These are phyloP conservation scores for Lagenidium sp. DNA, from an alignment of 352 stramenopile genomes.

Conservation along the genomic window DNA sequence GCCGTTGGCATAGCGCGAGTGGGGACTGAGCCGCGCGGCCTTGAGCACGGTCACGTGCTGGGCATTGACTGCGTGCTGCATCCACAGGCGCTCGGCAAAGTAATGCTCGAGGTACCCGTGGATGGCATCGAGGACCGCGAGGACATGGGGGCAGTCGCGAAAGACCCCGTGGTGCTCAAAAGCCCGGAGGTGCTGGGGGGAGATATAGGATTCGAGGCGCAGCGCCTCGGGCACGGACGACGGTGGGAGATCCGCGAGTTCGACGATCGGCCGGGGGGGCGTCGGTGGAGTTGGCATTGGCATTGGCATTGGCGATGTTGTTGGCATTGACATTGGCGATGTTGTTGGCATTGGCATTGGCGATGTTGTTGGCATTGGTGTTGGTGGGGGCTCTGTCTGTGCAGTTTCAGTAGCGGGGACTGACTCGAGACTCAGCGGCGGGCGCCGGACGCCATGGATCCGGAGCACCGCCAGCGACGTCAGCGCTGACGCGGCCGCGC, in stretches of 20 bases:
- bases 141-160: constrained; percentile 40
- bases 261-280: constrained; percentile 9
- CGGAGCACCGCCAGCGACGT: constrained; percentile 23
- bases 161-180: constrained; percentile 56
- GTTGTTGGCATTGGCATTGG: too few species aligned
- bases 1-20: too few species aligned
- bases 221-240: constrained; percentile 26
- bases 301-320: background rate
- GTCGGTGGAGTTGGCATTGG: background rate
- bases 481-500: constrained; percentile 21
- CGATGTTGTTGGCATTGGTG: too few species aligned
- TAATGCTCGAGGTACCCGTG: constrained; percentile 42
- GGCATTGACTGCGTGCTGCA: background rate
- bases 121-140: constrained; percentile 52
- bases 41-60: background rate
- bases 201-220: constrained; percentile 42
- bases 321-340: too few species aligned
- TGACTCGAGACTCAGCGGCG: background rate
- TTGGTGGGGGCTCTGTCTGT: too few species aligned
- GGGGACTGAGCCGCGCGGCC: background rate
- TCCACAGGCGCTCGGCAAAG: constrained; percentile 18
- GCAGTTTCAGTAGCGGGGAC: too few species aligned
- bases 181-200: constrained; percentile 17
- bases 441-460: constrained; percentile 10
- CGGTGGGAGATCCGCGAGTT: constrained; percentile 15